Base-by-base conservation (phyloP, 2,329 filamentous ascomycete genomes). In the Eutypella sp. region DNA sequence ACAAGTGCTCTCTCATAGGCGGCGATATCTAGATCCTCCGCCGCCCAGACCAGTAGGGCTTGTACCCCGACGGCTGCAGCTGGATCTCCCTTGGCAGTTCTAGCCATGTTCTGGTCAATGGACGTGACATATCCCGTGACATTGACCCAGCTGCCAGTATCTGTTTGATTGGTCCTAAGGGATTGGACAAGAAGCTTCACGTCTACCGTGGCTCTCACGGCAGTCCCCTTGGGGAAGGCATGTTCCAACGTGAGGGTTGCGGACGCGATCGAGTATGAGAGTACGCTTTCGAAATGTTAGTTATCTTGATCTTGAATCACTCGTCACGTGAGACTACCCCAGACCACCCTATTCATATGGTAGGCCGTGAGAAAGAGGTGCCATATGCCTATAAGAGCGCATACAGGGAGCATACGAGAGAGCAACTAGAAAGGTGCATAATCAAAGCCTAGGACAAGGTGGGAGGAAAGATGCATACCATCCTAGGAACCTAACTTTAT, bases 401-500 rank as follows among this genome's bases (percentile, higher is more conserved):
- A n/a, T n/a, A n/a, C n/a, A 18, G 37, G 36, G 39, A 44, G 33
- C 15, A 24, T 34, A 20, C 19, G 33, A 27, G 39, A 29, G 24
- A n/a, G n/a, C n/a, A n/a, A n/a, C n/a, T n/a, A n/a, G n/a, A n/a
- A n/a, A n/a, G n/a, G n/a, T n/a, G n/a, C n/a, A n/a, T n/a, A n/a
- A n/a, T n/a, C n/a, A n/a, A n/a, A n/a, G n/a, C n/a, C n/a, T n/a
- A n/a, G n/a, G n/a, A n/a, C n/a, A n/a, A n/a, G n/a, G n/a, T n/a
- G n/a, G n/a, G 29, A 38, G 8, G 33, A 34, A 37, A 42, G 69
- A 34, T 41, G 69, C 82, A 70, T 76, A 96, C 92, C 91, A 96
- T 66, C 89, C 91, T 42, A 97, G 69, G 65, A 97, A 95, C 50
- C 92, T 84, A 49, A 96, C 85, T 69, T 97, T 97, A n/a, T 82